phyloP scores from a whole-genome alignment of 768 basidiomycete genomes.

The Trametes meyenii region DNA sequence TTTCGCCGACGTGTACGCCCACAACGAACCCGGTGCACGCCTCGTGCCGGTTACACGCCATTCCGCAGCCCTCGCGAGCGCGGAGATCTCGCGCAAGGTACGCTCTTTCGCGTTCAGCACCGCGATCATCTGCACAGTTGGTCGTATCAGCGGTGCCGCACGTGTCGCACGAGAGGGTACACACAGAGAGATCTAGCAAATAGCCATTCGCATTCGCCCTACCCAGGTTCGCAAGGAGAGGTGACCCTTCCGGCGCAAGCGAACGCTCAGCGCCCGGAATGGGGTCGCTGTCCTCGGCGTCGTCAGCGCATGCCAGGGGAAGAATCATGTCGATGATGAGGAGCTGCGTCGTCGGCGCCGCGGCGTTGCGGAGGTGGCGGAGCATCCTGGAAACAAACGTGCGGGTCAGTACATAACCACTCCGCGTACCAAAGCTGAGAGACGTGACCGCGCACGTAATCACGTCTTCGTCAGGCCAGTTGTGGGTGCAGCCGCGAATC shows the following conservation, averaged over 20 bases:
- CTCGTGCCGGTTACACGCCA: constrained; percentile 64
- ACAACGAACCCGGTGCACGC: constrained; percentile 43
- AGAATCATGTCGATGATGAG: constrained; percentile 18
- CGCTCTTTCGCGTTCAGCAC: constrained; percentile 67
- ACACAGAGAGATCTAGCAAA: constrained; percentile 14
- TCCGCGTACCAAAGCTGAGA: no score
- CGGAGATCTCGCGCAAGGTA: constrained; percentile 60
- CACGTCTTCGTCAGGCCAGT: constrained; percentile 14
- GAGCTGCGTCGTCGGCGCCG: constrained; percentile 12
- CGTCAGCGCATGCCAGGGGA: constrained; percentile 15
- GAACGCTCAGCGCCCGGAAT: constrained; percentile 11
- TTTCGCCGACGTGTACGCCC: constrained; percentile 14
- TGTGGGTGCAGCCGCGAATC: constrained; percentile 15
- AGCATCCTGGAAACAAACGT: constrained; percentile 8
- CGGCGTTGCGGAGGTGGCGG: constrained; percentile 1
- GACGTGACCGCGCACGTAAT: constrained; percentile 1
- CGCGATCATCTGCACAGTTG: constrained; percentile 57
- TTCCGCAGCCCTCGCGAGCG: constrained; percentile 55
- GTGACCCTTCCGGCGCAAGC: constrained; percentile 14
- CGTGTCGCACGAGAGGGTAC: background rate
- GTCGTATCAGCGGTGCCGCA: background rate
- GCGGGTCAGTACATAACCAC: no score
- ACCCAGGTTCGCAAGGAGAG: constrained; percentile 22
- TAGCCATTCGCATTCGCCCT: constrained; percentile 13
- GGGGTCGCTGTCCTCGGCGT: background rate